These are phyloP conservation scores for Vigna mungo DNA, from an alignment of 306 rosid species.

Conservation along the genomic window DNA sequence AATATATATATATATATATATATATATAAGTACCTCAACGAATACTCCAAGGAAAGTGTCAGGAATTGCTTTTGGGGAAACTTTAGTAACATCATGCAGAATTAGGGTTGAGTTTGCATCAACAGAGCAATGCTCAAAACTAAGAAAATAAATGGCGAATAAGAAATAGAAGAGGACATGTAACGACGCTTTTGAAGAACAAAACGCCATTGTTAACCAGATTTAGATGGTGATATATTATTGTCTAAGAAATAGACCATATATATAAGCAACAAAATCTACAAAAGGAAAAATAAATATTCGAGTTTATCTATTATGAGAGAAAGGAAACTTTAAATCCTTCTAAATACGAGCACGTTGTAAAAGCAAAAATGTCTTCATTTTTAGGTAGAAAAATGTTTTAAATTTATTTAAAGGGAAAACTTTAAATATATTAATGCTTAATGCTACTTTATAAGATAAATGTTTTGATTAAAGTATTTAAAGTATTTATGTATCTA, in stretches of 20 bases:
- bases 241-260: not conserved
- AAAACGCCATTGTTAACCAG: not conserved
- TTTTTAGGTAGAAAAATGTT: no score
- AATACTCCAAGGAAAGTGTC: slow-evolving; percentile 1
- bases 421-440: no score
- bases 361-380: no score
- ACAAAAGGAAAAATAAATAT: not conserved
- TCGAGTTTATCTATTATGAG: no score
- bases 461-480: no score
- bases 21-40: not conserved
- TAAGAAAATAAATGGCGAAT: not conserved
- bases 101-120: slow-evolving; percentile 6
- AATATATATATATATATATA: no score
- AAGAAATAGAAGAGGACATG: not conserved
- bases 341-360: no score
- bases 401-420: no score
- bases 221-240: not conserved
- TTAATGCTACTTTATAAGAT: no score
- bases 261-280: not conserved
- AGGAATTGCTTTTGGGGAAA: not conserved
- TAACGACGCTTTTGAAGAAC: not conserved
- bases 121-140: not conserved
- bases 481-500: no score
- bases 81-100: not conserved
- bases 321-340: no score